phyloP scores from a whole-genome alignment of 208 protist genomes.

The Trypanosoma cruzi region DNA sequence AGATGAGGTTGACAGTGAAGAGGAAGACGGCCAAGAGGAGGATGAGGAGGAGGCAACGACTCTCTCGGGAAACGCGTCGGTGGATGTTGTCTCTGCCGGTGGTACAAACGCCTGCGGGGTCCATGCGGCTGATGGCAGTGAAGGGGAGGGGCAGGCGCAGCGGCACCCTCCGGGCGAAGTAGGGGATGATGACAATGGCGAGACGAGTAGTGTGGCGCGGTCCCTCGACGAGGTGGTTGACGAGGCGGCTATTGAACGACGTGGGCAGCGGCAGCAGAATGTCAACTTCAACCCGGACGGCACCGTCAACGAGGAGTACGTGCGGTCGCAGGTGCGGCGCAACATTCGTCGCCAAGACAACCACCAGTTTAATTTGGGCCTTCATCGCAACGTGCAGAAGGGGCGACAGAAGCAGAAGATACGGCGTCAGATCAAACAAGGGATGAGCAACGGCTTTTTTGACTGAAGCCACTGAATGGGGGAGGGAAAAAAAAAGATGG shows the following conservation, averaged over 20 bases:
- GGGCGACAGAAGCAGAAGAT: conserved; percentile 84
- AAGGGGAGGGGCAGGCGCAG: conserved; percentile 3
- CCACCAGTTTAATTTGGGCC: conserved; percentile 67
- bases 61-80: conserved; percentile 19
- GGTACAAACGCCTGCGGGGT: neutral
- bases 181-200: conserved; percentile 26
- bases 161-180: conserved; percentile 23
- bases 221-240: conserved; percentile 52
- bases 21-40: conserved; percentile 30
- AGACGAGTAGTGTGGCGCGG: conserved; percentile 26
- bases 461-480: conserved; percentile 12
- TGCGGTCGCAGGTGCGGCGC: conserved; percentile 67
- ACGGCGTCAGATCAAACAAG: conserved; percentile 71
- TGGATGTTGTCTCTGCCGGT: neutral
- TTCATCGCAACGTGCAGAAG: conserved; percentile 90
- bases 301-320: conserved; percentile 67
- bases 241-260: conserved; percentile 41
- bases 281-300: conserved; percentile 62
- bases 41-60: conserved; percentile 2
- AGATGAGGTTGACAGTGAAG: conserved; percentile 14
- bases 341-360: conserved; percentile 62
- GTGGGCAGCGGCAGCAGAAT: conserved; percentile 38
- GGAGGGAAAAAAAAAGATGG: too few species aligned
- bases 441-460: conserved; percentile 53
- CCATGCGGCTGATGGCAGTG: neutral